Evolutionary conservation across 495 filamentous ascomycete species (phyloP).

Genomic region (Trichoderma gamsii): DNA sequence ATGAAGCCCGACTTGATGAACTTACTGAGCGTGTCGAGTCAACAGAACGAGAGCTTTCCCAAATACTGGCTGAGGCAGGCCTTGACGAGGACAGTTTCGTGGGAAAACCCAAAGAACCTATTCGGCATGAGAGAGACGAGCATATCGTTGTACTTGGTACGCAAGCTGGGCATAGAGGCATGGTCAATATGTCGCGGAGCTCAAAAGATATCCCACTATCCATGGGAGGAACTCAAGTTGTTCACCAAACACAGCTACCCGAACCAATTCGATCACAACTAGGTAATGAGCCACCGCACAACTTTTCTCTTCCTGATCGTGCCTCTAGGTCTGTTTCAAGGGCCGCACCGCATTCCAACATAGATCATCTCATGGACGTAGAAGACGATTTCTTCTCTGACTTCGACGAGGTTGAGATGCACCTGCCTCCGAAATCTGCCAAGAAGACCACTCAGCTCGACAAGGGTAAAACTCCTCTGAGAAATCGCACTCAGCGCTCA

Average conservation of each 20-base stretch:
- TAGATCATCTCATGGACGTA: neutral
- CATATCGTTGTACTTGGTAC: conserved; percentile 23
- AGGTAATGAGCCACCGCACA: neutral
- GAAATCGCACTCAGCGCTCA: conserved; percentile 8
- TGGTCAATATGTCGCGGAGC: conserved; percentile 1
- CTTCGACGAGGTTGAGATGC: conserved; percentile 15
- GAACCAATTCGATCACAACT: neutral
- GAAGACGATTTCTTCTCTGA: conserved; percentile 21
- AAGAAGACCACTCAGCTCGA: conserved; percentile 23
- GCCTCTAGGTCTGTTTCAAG: neutral
- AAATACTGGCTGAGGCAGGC: conserved; percentile 29
- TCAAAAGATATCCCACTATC: neutral
- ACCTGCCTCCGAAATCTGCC: conserved; percentile 3
- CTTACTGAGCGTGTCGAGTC: conserved; percentile 28
- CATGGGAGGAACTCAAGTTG: conserved; percentile 32
- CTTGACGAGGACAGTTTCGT: conserved; percentile 34
- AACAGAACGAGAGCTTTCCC: conserved; percentile 25
- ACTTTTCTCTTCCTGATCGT: neutral
- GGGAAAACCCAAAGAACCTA: conserved; percentile 23
- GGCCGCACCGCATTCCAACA: neutral
- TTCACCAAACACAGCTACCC: conserved; percentile 43
- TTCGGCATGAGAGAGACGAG: conserved; percentile 14
- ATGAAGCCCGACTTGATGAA: conserved; percentile 33
- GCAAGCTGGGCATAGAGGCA: conserved; percentile 13
- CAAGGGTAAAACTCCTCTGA: conserved; percentile 15